Base-by-base conservation (phyloP, 1,284 basidiomycete genomes). In the Cryptococcus hybrid region DNA sequence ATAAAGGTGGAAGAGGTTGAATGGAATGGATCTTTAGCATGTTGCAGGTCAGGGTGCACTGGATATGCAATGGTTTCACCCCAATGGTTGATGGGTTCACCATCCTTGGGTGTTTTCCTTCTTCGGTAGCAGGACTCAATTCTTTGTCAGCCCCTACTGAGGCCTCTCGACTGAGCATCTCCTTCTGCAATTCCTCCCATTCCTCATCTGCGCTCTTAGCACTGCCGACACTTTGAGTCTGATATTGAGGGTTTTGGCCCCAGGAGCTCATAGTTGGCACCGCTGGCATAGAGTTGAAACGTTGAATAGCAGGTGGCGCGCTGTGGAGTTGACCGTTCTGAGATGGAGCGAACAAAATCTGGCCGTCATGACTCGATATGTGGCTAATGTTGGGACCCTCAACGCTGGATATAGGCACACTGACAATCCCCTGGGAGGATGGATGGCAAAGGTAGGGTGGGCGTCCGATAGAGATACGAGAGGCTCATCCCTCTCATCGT, bases 221-320 rank as follows among this genome's bases (percentile, higher is more conserved):
- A 24, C 30, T 50, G 45, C 18, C 39, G 42, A 34, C 60, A 36
- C 52, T 57, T 24, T 58, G 37, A 39, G 49, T 56, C 51, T 61
- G 51, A 56, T 61, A 62, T 24, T 24, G 24, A 13, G 57, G 49
- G 44, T 59, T 55, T 24, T 65, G 47, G 44, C 38, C 55, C 71
- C 68, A 71, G 12, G 42, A 47, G 39, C 53, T 50, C 8, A 69
- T 46, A 12, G 70, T 70, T 3, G 71, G 73, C 4, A 72, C 56
- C 11, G 56, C 18, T 5, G 73, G 73, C n/a, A 71, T 57, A 7
- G 71, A 72, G 59, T 74, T 66, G 65, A 70, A 75, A 8, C 74
- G 64, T 46, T 70, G 64, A 47, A 75, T 58, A n/a, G 60, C 62
- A 0, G 73, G 72, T 1, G 74, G 73, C 7, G 71, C 69, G 18